Evolutionary conservation across 768 basidiomycete genomes (phyloP).

Genomic region (Boletus eberwhitei): DNA sequence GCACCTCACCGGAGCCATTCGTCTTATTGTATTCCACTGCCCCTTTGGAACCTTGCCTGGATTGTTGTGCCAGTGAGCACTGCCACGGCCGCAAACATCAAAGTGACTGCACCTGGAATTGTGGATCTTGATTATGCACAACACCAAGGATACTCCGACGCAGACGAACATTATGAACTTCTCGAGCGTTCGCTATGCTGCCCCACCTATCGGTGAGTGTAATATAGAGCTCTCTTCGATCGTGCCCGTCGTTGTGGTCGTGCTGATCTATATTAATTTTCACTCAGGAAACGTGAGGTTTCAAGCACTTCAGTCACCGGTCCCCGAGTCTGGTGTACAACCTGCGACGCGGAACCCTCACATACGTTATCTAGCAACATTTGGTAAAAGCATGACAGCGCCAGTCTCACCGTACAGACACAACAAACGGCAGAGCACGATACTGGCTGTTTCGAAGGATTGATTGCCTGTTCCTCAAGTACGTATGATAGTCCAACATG

Average conservation of each 20-base stretch:
- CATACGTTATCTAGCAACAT: slow-evolving; percentile 21
- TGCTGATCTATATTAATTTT: not conserved
- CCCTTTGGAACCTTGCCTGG: not conserved
- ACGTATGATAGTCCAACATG: not conserved
- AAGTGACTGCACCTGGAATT: slow-evolving; percentile 7
- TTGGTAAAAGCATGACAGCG: slow-evolving; percentile 5
- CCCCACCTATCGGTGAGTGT: slow-evolving; percentile 41
- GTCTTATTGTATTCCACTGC: too few species aligned
- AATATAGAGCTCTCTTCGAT: not conserved
- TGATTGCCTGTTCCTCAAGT: slow-evolving; percentile 34
- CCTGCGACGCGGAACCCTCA: slow-evolving; percentile 25
- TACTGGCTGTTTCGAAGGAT: slow-evolving; percentile 25
- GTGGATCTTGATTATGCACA: slow-evolving; percentile 31
- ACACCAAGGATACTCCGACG: slow-evolving; percentile 28
- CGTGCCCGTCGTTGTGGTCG: not conserved
- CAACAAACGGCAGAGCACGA: slow-evolving; percentile 7
- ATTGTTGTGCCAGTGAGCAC: not conserved
- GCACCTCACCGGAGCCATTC: too few species aligned
- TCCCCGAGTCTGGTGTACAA: slow-evolving; percentile 16
- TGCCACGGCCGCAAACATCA: not conserved
- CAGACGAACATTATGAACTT: slow-evolving; percentile 22
- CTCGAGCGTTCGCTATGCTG: slow-evolving; percentile 42
- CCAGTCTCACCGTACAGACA: not conserved
- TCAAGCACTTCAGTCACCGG: slow-evolving; percentile 28
- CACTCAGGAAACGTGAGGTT: slow-evolving; percentile 23